These are phyloP conservation scores for Geotrichum histeridarum DNA, from an alignment of 1,139 yeast species.

Conservation along the genomic window DNA sequence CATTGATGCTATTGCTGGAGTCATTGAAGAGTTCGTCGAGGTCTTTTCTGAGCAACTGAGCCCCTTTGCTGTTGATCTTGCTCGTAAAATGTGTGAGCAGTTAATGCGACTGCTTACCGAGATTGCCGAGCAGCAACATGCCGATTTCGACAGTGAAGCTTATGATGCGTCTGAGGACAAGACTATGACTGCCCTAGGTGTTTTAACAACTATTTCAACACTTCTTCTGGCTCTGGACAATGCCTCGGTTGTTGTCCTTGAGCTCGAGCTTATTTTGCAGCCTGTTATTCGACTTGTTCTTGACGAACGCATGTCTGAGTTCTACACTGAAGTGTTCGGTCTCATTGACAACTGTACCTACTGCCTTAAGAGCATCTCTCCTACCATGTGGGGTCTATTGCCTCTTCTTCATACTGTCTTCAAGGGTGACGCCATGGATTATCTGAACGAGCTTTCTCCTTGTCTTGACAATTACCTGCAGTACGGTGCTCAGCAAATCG, in stretches of 20 bases:
- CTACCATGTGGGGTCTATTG: slow-evolving; percentile 71
- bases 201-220: slow-evolving; percentile 80
- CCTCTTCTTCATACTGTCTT: slow-evolving; percentile 51
- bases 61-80: slow-evolving; percentile 87
- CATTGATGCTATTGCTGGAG: slow-evolving; percentile 78
- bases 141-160: slow-evolving; percentile 30
- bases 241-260: slow-evolving; percentile 59
- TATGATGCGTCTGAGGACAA: slow-evolving; percentile 59
- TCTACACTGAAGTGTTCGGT: slow-evolving; percentile 76
- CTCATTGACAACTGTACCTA: slow-evolving; percentile 82
- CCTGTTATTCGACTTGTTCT: slow-evolving; percentile 72
- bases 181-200: slow-evolving; percentile 81
- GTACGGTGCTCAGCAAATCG: slow-evolving; percentile 57
- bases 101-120: slow-evolving; percentile 70
- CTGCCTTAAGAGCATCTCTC: slow-evolving; percentile 63
- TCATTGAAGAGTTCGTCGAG: slow-evolving; percentile 94
- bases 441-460: slow-evolving; percentile 71
- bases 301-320: slow-evolving; percentile 63
- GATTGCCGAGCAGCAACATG: slow-evolving; percentile 45
- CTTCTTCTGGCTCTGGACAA: slow-evolving; percentile 80
- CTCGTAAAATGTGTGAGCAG: slow-evolving; percentile 73
- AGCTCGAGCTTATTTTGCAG: slow-evolving; percentile 65
- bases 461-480: slow-evolving; percentile 71
- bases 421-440: slow-evolving; percentile 49
- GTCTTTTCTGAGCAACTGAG: slow-evolving; percentile 80